phyloP scores from a whole-genome alignment of 768 basidiomycete species.

The Lactarius sanguifluus region DNA sequence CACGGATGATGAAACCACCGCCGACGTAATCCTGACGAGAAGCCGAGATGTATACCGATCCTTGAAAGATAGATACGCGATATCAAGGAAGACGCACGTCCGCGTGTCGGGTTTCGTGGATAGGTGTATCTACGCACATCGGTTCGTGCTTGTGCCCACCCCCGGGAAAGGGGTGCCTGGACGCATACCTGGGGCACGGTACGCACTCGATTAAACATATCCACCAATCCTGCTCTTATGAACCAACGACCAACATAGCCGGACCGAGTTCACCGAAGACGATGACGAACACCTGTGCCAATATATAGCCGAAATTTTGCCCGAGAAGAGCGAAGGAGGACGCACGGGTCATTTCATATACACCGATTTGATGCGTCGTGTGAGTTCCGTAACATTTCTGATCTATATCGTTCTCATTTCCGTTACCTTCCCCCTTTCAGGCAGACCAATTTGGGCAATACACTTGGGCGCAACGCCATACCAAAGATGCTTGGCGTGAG shows the following conservation, averaged over 20 bases:
- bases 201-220: not conserved
- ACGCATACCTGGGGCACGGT: constrained; percentile 15
- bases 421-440: not conserved
- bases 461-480: constrained; percentile 29
- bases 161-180: constrained; percentile 7
- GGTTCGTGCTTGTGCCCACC: constrained; percentile 14
- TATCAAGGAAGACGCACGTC: constrained; percentile 24
- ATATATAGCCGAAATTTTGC: constrained; percentile 24
- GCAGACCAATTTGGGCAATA: constrained; percentile 19
- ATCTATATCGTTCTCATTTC: not conserved
- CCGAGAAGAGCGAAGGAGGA: constrained; percentile 20
- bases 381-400: not conserved
- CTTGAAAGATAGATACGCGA: constrained; percentile 22
- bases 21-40: constrained; percentile 23
- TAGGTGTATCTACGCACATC: constrained; percentile 16
- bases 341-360: constrained; percentile 25
- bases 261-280: constrained; percentile 19
- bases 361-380: constrained; percentile 22
- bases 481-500: constrained; percentile 31
- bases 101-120: constrained; percentile 28
- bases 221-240: not conserved
- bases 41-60: constrained; percentile 11
- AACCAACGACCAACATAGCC: not conserved
- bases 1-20: constrained; percentile 6
- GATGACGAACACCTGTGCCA: constrained; percentile 23